Base-by-base conservation (phyloP, 345 rosid genomes). In the Salix dunnii region DNA sequence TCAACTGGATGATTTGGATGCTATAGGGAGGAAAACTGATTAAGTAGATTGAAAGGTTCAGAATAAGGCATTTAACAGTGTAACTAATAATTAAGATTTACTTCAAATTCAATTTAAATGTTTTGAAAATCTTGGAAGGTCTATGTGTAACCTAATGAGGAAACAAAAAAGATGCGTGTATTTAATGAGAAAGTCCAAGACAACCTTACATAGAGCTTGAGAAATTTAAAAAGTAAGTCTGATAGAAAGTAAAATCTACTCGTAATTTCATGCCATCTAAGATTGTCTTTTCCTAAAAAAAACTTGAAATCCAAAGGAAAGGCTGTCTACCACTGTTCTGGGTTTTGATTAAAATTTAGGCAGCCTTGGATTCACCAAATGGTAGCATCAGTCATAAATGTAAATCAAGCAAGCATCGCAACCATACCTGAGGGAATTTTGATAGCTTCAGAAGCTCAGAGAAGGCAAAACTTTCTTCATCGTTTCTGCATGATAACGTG, bases 381-480 rank as follows among this genome's bases (percentile, higher is more conserved):
- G 72, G 55, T 28, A 42, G 58, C 33, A 36, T 53, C 7, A 18
- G 31, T 43, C 5, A 14, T 16, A 16, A 46, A 42, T 13, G 18
- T 16, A 46, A 46, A 46, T 46, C 51, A 7, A 71, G 43, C 30
- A 78, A 42, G 21, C 33, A 67, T 12, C 5, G 42, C 74, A 42
- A 79, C 36, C 28, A 62, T 80, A 91, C 99, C 97, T 91, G 96
- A 17, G 91, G 93, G 81, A 90, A 93, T 83, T 86, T 86, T 62
- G 93, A 89, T 77, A 95, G 91, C 72, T 86, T 87, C 80, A 95
- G 82, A 73, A 95, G 97, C 81, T 83, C 88, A 36, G 89, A 74
- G 83, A 93, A 87, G 78, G 86, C 69, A 55, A 28, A 82, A 67
- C 74, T 87, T 82, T 91, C 93, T 49, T 91, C 93, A 31, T 88